These are phyloP conservation scores for Clarireedia monteithiana DNA, from an alignment of 2,329 filamentous ascomycete genomes.

Conservation along the genomic window DNA sequence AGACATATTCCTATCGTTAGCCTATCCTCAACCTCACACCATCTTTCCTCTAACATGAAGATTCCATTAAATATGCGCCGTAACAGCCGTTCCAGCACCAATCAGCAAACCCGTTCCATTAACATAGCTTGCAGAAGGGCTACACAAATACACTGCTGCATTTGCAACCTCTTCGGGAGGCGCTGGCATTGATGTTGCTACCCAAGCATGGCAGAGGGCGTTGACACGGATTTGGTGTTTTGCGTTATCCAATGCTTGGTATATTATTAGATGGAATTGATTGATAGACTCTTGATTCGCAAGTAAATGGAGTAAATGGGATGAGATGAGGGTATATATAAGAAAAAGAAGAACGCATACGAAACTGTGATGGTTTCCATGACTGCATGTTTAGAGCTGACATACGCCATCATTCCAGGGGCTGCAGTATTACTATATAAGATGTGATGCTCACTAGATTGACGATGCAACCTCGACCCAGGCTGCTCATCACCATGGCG, in stretches of 20 bases:
- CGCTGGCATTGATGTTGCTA: no score
- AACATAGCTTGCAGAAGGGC: no score
- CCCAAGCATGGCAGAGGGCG: not conserved
- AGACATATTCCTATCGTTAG: no score
- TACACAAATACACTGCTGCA: no score
- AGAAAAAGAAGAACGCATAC: conserved; percentile 1
- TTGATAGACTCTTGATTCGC: not conserved
- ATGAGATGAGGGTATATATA: no score
- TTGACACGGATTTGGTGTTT: conserved; percentile 1
- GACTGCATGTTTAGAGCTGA: conserved; percentile 25
- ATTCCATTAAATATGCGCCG: not conserved
- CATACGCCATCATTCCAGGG: conserved; percentile 14
- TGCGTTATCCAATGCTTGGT: not conserved
- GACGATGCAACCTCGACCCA: conserved; percentile 22
- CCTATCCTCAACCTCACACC: no score
- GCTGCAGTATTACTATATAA: conserved; percentile 10
- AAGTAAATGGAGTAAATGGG: not conserved
- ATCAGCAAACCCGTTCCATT: no score
- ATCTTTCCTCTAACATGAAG: no score
- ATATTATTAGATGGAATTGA: conserved; percentile 3
- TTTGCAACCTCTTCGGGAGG: no score
- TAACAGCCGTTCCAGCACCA: no score
- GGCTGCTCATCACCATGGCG: conserved; percentile 8
- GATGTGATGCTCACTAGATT: conserved; percentile 20
- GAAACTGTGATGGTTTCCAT: conserved; percentile 21